Evolutionary conservation across 371 early-diverging fungal species (phyloP), one percentile per base, ranked within the genome.

Genomic region (Aphelidium insulamus): DNA sequence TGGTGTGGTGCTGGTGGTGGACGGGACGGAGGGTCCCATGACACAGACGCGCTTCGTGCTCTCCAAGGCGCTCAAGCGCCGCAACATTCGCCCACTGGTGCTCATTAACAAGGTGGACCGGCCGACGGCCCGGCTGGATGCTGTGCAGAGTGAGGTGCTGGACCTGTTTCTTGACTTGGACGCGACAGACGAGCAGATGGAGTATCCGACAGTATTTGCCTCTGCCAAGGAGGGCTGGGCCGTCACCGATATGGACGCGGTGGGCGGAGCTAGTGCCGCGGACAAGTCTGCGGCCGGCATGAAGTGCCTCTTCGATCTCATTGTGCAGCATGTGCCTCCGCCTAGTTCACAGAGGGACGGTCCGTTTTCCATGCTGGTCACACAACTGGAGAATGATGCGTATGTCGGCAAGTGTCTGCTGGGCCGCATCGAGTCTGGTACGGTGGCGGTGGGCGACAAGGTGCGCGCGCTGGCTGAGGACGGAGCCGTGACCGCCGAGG

Each of bases 201-300:
- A 66, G 11, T 79, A 79, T 51, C 66, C 72, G 16, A 49, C 68
- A 17, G 37, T 75, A 16, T 76, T 59, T 37, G 73, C 73, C 8
- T 72, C 72, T 30, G 80, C 77, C 5, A 79, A 77, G 45, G 66
- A 77, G 23, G 80, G 80, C 20, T 79, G 74, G 74, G 75, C 75
- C 25, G 49, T 59, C 5, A 44, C 43, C 12, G 46, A 61, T 22
- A 35, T 67, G 32, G 52, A 43, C 11, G 39, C 37, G 10, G 59
- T 54, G 18, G 42, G 44, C 10, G 39, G 47, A 2, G 21, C 11
- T 26, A 41, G 22, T 32, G 37, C 37, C 16, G 41, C 36, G 5
- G 55, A 52, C 15, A 46, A 40, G n/a, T n/a, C n/a, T n/a, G n/a
- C n/a, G n/a, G n/a, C n/a, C n/a, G n/a, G n/a, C 34, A 67, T 77